Conservation (phyloP, 176 grass and related monocot species). For the Poa annua region DNA sequence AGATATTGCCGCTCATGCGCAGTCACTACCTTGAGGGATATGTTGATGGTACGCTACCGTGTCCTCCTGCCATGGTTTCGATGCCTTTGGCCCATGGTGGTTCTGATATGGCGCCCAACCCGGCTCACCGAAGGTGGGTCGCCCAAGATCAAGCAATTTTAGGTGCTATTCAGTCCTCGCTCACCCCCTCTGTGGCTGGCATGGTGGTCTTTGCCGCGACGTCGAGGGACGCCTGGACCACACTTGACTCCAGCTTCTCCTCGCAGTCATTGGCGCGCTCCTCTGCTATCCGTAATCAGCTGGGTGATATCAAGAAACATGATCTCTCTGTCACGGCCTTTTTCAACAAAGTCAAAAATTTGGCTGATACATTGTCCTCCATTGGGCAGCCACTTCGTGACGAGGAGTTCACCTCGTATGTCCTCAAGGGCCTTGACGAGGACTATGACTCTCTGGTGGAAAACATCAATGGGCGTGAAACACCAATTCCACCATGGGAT, state of each 20-base stretch:
- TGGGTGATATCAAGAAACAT: not conserved
- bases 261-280: not conserved
- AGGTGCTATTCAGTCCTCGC: too few relatives aligned
- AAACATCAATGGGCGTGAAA: not conserved
- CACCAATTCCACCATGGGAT: not conserved
- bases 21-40: not conserved
- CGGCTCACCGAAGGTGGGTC: too few relatives aligned
- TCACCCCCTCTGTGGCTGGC: too few relatives aligned
- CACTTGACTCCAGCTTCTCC: too few relatives aligned
- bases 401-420: not conserved
- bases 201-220: too few relatives aligned
- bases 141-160: too few relatives aligned
- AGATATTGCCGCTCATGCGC: not conserved
- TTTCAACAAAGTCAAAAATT: not conserved
- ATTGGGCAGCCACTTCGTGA: not conserved
- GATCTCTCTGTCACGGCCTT: not conserved
- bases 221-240: too few relatives aligned
- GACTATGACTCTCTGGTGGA: not conserved
- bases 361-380: not conserved
- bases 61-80: not conserved
- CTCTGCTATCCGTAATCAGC: not conserved
- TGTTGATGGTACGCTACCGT: not conserved
- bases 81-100: not conserved
- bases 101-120: too few relatives aligned
- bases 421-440: not conserved